Percentiles rank a stretch among this genome's conserved stretches.
Conservation (phyloP, 768 basidiomycete genomes). For the Leucocoprinus leucothites region DNA sequence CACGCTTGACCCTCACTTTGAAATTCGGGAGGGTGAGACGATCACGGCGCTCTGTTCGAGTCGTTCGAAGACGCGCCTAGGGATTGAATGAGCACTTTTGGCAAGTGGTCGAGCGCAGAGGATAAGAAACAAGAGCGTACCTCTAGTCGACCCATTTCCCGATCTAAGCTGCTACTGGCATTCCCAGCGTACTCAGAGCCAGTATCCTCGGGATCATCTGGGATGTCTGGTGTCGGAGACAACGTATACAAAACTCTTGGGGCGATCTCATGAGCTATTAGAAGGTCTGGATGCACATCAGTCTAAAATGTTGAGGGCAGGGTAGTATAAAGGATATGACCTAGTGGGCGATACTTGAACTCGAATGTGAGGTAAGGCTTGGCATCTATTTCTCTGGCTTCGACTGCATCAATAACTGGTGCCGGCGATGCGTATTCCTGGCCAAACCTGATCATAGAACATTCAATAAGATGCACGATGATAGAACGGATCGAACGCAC, state of each 20-base stretch:
- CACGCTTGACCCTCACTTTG: constrained; percentile 2
- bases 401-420: constrained; percentile 27
- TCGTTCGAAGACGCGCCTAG: background rate
- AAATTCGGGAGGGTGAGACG: background rate
- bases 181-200: background rate
- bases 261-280: constrained; percentile 11
- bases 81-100: no score
- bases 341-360: constrained; percentile 33
- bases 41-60: background rate
- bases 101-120: no score
- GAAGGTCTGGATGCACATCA: constrained; percentile 8
- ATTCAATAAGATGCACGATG: background rate
- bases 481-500: constrained; percentile 12
- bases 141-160: background rate
- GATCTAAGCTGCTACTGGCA: background rate
- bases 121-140: no score
- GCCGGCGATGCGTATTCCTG: constrained; percentile 27
- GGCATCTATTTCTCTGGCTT: constrained; percentile 19
- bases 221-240: constrained; percentile 2
- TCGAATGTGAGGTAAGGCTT: constrained; percentile 27
- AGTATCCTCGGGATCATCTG: background rate
- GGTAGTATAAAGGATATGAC: constrained; percentile 21
- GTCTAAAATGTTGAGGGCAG: constrained; percentile 23
- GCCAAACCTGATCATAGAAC: constrained; percentile 21
- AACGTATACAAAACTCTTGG: constrained; percentile 3